Evolutionary conservation across 768 basidiomycete species (phyloP).

Genomic region (Pisolithus orientalis): DNA sequence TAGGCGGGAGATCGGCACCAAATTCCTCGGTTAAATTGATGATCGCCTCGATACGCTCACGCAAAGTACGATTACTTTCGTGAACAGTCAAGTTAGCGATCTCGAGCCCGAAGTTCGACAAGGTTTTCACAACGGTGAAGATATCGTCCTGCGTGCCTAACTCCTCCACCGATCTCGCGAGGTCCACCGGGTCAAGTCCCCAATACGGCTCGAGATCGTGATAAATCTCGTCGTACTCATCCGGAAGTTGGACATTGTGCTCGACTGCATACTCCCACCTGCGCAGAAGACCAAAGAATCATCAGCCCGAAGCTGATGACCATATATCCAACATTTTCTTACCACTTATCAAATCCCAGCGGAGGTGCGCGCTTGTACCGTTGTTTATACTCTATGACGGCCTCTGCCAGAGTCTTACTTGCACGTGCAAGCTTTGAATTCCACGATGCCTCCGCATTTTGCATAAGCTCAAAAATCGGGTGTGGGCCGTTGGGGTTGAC

Average conservation of each 20-base stretch:
- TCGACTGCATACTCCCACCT: conserved; percentile 39
- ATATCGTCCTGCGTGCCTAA: conserved; percentile 10
- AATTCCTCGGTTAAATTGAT: conserved; percentile 22
- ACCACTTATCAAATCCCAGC: conserved; percentile 39
- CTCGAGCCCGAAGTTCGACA: conserved; percentile 3
- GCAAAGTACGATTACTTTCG: neutral
- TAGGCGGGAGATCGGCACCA: conserved; percentile 21
- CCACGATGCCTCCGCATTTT: conserved; percentile 33
- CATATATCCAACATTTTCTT: neutral
- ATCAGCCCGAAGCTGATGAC: too few species aligned
- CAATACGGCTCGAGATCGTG: conserved; percentile 32
- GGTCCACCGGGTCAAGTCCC: conserved; percentile 27
- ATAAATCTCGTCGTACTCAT: conserved; percentile 43
- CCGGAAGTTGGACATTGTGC: conserved; percentile 35
- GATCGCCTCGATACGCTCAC: conserved; percentile 11
- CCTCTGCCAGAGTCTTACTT: conserved; percentile 32
- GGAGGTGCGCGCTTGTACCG: conserved; percentile 33
- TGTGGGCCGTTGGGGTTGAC: conserved; percentile 33
- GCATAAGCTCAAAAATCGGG: conserved; percentile 40
- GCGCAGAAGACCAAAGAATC: neutral
- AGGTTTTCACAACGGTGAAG: conserved; percentile 21
- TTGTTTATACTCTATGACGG: conserved; percentile 32
- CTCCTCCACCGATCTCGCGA: conserved; percentile 13
- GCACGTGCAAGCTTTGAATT: conserved; percentile 25
- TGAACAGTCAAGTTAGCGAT: conserved; percentile 11